phyloP scores from a whole-genome alignment of 2,329 filamentous ascomycete species.

The Harringtonia aguacate region DNA sequence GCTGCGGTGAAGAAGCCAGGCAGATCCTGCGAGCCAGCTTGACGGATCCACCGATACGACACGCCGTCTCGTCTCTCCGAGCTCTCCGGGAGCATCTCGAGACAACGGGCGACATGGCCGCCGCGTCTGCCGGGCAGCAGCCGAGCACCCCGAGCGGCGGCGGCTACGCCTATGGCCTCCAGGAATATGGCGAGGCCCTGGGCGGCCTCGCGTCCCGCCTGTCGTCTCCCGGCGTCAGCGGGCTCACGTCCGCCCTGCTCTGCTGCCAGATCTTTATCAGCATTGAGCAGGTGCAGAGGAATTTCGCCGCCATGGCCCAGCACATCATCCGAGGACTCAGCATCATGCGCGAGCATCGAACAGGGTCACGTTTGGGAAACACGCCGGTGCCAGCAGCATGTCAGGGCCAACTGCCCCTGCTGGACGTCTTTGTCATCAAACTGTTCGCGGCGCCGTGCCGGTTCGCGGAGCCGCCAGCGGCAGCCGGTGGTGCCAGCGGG shows the following conservation, averaged over 20 bases:
- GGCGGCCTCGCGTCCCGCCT: slow-evolving; percentile 26
- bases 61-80: slow-evolving; percentile 28
- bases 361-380: slow-evolving; percentile 19
- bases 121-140: slow-evolving; percentile 4
- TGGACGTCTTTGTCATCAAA: slow-evolving; percentile 32
- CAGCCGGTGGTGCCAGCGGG: slow-evolving; percentile 10
- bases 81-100: slow-evolving; percentile 28
- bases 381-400: slow-evolving; percentile 9
- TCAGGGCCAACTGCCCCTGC: slow-evolving; percentile 20
- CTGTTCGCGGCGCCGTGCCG: slow-evolving; percentile 30
- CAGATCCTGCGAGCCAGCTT: slow-evolving; percentile 26
- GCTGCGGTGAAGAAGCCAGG: slow-evolving; percentile 26
- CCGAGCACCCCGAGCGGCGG: not conserved
- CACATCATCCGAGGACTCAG: slow-evolving; percentile 30
- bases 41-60: slow-evolving; percentile 23
- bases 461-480: slow-evolving; percentile 21
- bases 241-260: slow-evolving; percentile 27
- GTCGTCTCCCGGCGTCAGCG: slow-evolving; percentile 18
- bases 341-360: slow-evolving; percentile 30
- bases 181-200: slow-evolving; percentile 31
- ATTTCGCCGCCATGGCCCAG: slow-evolving; percentile 29
- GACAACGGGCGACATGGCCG: slow-evolving; percentile 16
- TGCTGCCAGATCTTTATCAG: slow-evolving; percentile 37
- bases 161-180: slow-evolving; percentile 24
- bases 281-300: slow-evolving; percentile 30